Evolutionary conservation across 2,329 filamentous ascomycete species (phyloP).

Genomic region (Furcasterigmium sp.): DNA sequence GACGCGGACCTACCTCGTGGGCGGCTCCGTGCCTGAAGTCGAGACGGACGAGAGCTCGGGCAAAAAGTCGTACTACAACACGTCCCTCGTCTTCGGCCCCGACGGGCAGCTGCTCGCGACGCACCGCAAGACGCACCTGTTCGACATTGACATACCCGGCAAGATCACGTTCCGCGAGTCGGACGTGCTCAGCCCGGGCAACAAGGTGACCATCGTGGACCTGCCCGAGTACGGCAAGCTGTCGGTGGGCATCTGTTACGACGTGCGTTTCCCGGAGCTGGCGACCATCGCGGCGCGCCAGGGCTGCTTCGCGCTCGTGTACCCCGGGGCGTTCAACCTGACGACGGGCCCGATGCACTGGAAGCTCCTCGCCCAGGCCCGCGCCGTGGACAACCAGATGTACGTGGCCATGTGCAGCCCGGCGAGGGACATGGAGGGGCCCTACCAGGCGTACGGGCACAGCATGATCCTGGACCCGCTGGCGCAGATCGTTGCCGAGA

Average conservation of each 20-base stretch:
- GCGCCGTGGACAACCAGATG: conserved; percentile 90
- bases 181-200: conserved; percentile 80
- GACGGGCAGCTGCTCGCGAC: conserved; percentile 74
- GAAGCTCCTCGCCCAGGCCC: conserved; percentile 73
- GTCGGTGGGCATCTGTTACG: conserved; percentile 92
- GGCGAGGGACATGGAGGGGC: conserved; percentile 69
- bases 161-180: conserved; percentile 90
- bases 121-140: conserved; percentile 92
- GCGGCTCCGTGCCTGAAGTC: conserved; percentile 83
- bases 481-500: conserved; percentile 73
- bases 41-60: conserved; percentile 34
- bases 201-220: conserved; percentile 80
- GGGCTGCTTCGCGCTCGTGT: conserved; percentile 82
- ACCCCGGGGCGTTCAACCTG: conserved; percentile 95
- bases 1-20: conserved; percentile 75
- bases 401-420: conserved; percentile 93
- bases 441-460: conserved; percentile 90
- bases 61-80: conserved; percentile 68
- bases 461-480: conserved; percentile 84
- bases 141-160: conserved; percentile 96
- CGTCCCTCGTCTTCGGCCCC: conserved; percentile 76
- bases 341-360: conserved; percentile 92
- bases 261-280: conserved; percentile 92
- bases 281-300: conserved; percentile 82
- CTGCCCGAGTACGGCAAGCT: conserved; percentile 85